Percentiles rank a stretch among this genome's conserved stretches.
phyloP scores from a whole-genome alignment of 2,329 filamentous ascomycete species.

The Thielaviopsis musarum region DNA sequence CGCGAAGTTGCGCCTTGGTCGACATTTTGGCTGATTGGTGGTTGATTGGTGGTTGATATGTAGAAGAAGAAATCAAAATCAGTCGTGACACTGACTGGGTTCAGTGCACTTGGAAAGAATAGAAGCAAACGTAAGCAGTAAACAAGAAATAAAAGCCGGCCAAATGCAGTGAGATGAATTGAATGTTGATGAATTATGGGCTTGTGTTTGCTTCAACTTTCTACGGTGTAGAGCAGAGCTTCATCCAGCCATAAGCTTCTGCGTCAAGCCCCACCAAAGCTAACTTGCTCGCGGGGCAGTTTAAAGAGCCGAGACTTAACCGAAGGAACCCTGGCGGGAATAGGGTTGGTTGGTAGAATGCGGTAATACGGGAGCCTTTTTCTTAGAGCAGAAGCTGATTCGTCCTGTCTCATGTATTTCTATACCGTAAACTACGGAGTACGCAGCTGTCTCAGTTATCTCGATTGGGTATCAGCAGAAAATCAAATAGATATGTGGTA shows the following conservation, averaged over 20 bases:
- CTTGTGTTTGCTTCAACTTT: not conserved
- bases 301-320: not conserved
- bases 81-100: not conserved
- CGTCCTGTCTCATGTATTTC: too few relatives aligned
- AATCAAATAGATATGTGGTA: not conserved
- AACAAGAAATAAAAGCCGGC: not conserved
- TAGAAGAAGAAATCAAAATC: too few relatives aligned
- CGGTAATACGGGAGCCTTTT: not conserved
- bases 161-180: not conserved
- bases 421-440: too few relatives aligned
- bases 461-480: not conserved
- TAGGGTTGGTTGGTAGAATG: not conserved
- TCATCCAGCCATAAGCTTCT: not conserved
- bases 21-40: constrained; percentile 28
- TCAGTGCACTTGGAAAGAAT: not conserved
- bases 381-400: too few relatives aligned
- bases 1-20: constrained; percentile 61
- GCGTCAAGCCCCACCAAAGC: not conserved
- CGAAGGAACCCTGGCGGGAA: not conserved
- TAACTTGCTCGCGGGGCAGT: not conserved
- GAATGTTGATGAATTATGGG: not conserved
- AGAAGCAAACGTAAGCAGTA: not conserved
- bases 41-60: not conserved
- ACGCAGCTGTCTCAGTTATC: too few relatives aligned
- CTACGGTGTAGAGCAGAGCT: not conserved